phyloP scores from a whole-genome alignment of 148 eudicot genomes.

The Fagopyrum tataricum region DNA sequence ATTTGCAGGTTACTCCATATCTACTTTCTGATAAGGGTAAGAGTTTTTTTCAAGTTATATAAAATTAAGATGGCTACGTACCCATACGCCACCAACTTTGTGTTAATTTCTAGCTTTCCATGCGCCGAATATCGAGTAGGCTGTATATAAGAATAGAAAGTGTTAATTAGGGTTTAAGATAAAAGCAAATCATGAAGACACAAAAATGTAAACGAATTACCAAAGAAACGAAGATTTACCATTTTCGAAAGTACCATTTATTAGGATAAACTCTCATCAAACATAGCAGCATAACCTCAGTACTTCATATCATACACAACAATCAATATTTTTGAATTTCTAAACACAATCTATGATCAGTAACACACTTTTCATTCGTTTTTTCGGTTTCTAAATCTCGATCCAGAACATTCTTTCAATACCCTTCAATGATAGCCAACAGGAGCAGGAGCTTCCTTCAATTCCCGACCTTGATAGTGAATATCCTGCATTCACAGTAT shows the following conservation, averaged over 20 bases:
- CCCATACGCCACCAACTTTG: no score
- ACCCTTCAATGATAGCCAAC: slow-evolving; percentile 66
- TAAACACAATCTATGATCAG: background rate
- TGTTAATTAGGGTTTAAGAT: background rate
- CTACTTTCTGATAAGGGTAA: background rate
- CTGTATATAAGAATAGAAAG: background rate
- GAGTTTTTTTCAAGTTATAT: no score
- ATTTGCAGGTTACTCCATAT: background rate
- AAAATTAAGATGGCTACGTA: no score
- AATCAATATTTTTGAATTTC: background rate
- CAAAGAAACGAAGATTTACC: background rate
- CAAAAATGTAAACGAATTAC: background rate
- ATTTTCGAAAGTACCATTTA: background rate
- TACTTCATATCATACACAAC: background rate
- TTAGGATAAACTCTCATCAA: background rate
- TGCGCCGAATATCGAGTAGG: background rate
- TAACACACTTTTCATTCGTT: background rate
- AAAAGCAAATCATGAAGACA: background rate
- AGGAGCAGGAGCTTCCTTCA: slow-evolving; percentile 71
- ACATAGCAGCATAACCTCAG: background rate
- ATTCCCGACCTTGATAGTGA: slow-evolving; percentile 64
- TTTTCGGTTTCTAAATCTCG: background rate
- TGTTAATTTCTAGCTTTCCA: background rate
- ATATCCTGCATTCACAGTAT: slow-evolving; percentile 53
- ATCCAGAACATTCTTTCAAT: background rate